phyloP scores from a whole-genome alignment of 2,329 filamentous ascomycete genomes.

The Exophiala xenobiotica region DNA sequence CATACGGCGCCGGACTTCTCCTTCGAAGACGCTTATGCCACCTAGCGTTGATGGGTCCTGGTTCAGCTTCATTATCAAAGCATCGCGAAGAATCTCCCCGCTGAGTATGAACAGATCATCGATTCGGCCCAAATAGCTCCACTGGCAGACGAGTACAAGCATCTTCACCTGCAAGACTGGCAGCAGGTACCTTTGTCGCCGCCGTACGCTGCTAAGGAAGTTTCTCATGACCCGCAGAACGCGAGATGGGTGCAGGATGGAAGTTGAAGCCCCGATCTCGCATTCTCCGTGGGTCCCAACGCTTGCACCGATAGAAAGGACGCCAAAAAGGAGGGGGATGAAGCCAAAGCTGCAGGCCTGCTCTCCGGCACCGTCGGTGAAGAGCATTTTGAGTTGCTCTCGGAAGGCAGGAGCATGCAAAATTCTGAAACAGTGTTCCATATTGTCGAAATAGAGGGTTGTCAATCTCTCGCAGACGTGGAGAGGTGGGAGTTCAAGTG shows the following conservation, averaged over 20 bases:
- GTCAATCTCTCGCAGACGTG: constrained; percentile 21
- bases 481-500: constrained; percentile 18
- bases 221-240: constrained; percentile 22
- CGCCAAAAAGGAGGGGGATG: constrained; percentile 25
- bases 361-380: constrained; percentile 18
- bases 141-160: constrained; percentile 23
- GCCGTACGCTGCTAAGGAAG: constrained; percentile 12
- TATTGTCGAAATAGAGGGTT: constrained; percentile 29
- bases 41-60: constrained; percentile 15
- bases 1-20: constrained; percentile 33
- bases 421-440: constrained; percentile 31
- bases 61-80: constrained; percentile 25
- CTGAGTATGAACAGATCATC: constrained; percentile 24
- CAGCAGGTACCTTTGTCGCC: constrained; percentile 20
- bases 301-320: constrained; percentile 20
- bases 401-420: constrained; percentile 24
- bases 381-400: constrained; percentile 20
- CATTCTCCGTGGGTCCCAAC: constrained; percentile 27
- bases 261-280: constrained; percentile 13
- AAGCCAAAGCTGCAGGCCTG: constrained; percentile 20
- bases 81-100: constrained; percentile 26
- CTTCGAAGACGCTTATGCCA: constrained; percentile 25
- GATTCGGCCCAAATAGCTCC: constrained; percentile 18
- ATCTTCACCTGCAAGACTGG: constrained; percentile 25
- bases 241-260: constrained; percentile 11